Evolutionary conservation across 148 eudicot species (phyloP).

Genomic region (Simmondsia chinensis): DNA sequence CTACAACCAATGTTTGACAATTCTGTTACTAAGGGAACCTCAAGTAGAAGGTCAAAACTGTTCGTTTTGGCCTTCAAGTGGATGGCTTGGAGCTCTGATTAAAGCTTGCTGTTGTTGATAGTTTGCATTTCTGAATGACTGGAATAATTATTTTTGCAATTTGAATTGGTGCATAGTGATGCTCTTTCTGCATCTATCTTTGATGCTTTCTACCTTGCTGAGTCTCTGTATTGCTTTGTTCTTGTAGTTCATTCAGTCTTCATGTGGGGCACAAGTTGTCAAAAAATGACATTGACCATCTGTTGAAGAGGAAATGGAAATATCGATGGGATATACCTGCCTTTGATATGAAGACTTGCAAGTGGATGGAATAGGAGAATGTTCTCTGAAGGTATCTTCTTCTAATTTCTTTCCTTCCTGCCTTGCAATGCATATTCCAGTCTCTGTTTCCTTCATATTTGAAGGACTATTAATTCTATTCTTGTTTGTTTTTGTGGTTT

Average conservation of each 20-base stretch:
- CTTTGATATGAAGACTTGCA: conserved; percentile 33
- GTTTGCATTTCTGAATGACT: neutral
- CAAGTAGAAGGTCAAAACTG: no score
- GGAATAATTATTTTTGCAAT: no score
- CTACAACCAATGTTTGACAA: no score
- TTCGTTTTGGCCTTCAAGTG: neutral
- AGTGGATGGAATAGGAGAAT: conserved; percentile 72
- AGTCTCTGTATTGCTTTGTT: conserved; percentile 4
- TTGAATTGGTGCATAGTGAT: no score
- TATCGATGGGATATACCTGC: conserved; percentile 75
- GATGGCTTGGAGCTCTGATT: neutral
- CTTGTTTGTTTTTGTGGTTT: no score
- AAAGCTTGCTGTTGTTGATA: neutral
- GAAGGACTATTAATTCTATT: no score
- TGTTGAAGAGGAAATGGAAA: conserved; percentile 51
- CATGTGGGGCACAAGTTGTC: conserved; percentile 49
- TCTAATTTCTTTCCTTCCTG: neutral
- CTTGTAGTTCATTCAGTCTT: conserved; percentile 50
- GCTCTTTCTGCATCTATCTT: neutral
- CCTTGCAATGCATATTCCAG: neutral
- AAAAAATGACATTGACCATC: conserved; percentile 36
- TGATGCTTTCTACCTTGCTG: conserved; percentile 3
- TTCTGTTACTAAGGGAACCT: no score
- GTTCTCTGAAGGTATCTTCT: conserved; percentile 37
- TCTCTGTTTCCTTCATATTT: no score